Evolutionary conservation across 1,284 basidiomycete genomes (phyloP), one percentile per base, ranked within the genome.

Genomic region (Porogramme epimiltina): DNA sequence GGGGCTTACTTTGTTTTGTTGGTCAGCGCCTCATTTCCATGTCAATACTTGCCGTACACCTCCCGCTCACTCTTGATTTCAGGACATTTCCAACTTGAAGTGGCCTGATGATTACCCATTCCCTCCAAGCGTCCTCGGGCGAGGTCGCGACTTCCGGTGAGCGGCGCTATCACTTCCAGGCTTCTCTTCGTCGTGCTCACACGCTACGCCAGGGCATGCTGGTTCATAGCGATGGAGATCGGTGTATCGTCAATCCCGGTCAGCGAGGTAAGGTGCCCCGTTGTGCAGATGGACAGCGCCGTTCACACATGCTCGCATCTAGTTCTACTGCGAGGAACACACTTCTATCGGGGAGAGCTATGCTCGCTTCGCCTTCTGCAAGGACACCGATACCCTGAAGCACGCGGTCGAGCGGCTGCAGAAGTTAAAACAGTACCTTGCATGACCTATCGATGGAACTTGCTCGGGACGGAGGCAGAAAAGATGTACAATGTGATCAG

Each of bases 311-410:
- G 42, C 26, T 16, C 50, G 38, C 19, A 39, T 24, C 22, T 56
- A 95, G 90, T 97, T 97, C 71, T 97, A 96, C 74, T 91, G 89
- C 63, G 79, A 86, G 61, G 89, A 92, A 52, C 93, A 97, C 67
- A 80, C 84, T 38, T 70, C 74, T 45, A 92, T 97, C 50, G 95
- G 95, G 33, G 93, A 95, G 70, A 84, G 78, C 48, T 97, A 87
- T 65, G 87, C 83, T 24, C 84, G 95, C 45, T 95, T 98, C 68
- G 88, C 93, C 2, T 97, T 96, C 77, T 96, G 94, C 79, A 97
- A 97, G 67, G 94, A 97, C 63, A 61, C 85, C 23, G 91, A 91
- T 39, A 93, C 91, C 1, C 77, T 98, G 33, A 82, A 78, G 60
- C 75, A 74, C 36, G 95, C 95, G 18, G 87, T 85, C 26, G 86